Conservation (phyloP, 2,329 filamentous ascomycete genomes). For the Trichoderma cornu-damae region DNA sequence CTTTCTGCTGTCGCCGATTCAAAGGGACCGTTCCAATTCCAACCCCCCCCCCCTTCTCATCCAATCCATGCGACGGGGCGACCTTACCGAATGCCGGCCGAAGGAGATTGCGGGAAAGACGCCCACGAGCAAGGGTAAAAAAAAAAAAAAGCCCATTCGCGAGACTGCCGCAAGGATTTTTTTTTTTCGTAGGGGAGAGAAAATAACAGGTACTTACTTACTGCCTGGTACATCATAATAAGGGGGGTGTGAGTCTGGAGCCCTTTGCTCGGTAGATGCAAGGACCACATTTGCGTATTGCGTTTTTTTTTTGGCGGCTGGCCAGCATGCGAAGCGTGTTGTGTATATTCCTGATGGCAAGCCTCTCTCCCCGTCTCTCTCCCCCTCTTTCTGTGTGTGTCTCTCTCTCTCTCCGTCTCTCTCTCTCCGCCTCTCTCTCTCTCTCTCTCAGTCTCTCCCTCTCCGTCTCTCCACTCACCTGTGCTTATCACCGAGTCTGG, state of each 20-base stretch:
- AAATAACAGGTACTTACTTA: too few relatives aligned
- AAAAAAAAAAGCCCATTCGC: background rate
- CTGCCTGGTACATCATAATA: too few relatives aligned
- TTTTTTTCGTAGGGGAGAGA: background rate
- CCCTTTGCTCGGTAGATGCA: background rate
- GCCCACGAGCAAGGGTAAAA: too few relatives aligned
- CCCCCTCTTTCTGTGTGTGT: too few relatives aligned
- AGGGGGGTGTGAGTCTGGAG: too few relatives aligned
- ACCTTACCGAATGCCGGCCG: constrained; percentile 6
- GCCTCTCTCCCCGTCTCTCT: too few relatives aligned
- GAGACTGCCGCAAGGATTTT: background rate
- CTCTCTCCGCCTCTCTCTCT: too few relatives aligned
- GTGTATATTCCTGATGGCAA: background rate
- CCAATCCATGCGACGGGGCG: constrained; percentile 1
- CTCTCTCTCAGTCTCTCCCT: too few relatives aligned
- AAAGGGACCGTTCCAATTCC: background rate
- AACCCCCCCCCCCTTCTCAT: background rate
- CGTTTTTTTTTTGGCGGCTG: background rate
- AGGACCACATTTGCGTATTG: background rate
- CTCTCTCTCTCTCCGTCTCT: too few relatives aligned
- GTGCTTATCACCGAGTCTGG: background rate
- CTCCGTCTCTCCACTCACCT: constrained; percentile 4
- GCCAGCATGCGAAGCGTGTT: background rate
- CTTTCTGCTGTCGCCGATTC: background rate
- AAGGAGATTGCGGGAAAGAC: background rate